These are phyloP conservation scores for Globisporangium apiculatum DNA, from an alignment of 352 stramenopile species.

Conservation along the genomic window DNA sequence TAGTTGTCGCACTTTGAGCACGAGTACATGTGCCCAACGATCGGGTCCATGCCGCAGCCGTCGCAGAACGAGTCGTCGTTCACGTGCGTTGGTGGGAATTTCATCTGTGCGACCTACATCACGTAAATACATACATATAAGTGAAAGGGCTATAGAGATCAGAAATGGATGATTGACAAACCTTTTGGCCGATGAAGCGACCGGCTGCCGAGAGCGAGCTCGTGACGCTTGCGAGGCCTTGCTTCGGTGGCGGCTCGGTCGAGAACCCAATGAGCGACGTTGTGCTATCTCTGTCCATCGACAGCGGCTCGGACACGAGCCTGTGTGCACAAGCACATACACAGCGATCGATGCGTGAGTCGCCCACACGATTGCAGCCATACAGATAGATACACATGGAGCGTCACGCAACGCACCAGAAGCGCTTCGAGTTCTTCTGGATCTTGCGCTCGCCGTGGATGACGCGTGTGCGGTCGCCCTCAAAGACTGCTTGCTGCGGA, in stretches of 20 bases:
- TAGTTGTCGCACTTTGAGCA: slow-evolving; percentile 86
- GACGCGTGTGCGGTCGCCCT: slow-evolving; percentile 71
- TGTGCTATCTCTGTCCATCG: slow-evolving; percentile 72
- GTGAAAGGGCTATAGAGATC: neutral
- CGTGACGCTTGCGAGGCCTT: slow-evolving; percentile 45
- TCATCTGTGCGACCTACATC: slow-evolving; percentile 58
- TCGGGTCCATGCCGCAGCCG: slow-evolving; percentile 84
- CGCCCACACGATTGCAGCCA: neutral
- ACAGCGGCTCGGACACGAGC: slow-evolving; percentile 81
- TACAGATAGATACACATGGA: neutral
- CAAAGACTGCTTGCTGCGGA: slow-evolving; percentile 60
- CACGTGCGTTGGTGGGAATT: slow-evolving; percentile 61
- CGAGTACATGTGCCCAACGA: slow-evolving; percentile 85
- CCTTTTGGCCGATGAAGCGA: slow-evolving; percentile 73
- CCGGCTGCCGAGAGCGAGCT: slow-evolving; percentile 65
- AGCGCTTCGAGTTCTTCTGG: slow-evolving; percentile 73
- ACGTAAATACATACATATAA: neutral
- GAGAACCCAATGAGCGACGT: slow-evolving; percentile 65
- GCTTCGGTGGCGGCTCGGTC: slow-evolving; percentile 27
- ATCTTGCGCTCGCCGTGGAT: slow-evolving; percentile 86
- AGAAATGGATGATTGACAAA: slow-evolving; percentile 1
- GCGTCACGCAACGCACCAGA: slow-evolving; percentile 29
- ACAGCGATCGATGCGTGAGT: neutral
- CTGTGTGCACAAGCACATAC: slow-evolving; percentile 12
- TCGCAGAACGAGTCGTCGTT: slow-evolving; percentile 89